These are phyloP conservation scores for Tubosaeta sp. DNA, from an alignment of 768 basidiomycete genomes.

Conservation along the genomic window DNA sequence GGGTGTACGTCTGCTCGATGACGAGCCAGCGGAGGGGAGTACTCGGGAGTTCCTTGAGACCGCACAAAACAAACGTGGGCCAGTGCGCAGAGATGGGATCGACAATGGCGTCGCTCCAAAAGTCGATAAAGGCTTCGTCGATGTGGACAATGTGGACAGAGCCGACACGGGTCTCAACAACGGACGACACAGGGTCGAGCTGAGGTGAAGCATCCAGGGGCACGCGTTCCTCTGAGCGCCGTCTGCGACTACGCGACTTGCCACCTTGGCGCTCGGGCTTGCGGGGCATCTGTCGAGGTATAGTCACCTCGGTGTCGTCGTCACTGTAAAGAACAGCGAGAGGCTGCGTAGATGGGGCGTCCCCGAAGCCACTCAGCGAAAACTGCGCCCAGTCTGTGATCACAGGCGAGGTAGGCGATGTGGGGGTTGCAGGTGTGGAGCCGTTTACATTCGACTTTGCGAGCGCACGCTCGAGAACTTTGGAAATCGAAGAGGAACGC, in stretches of 20 bases:
- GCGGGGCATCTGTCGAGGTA: constrained; percentile 31
- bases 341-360: constrained; percentile 30
- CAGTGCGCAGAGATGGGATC: constrained; percentile 63
- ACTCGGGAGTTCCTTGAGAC: constrained; percentile 43
- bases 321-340: constrained; percentile 62
- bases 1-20: constrained; percentile 57
- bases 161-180: constrained; percentile 38
- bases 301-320: constrained; percentile 58
- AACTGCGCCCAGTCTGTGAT: constrained; percentile 64
- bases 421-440: constrained; percentile 25
- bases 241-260: constrained; percentile 25
- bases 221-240: constrained; percentile 18
- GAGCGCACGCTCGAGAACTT: constrained; percentile 20
- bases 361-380: constrained; percentile 59
- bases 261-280: constrained; percentile 33
- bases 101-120: constrained; percentile 71
- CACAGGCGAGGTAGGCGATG: constrained; percentile 27
- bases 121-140: constrained; percentile 81
- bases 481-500: constrained; percentile 31
- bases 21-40: constrained; percentile 56
- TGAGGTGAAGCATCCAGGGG: constrained; percentile 18
- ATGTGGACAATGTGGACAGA: constrained; percentile 45
- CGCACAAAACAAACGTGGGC: constrained; percentile 70
- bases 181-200: constrained; percentile 5
- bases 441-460: constrained; percentile 13